These are phyloP conservation scores for Funneliformis geosporum DNA, from an alignment of 192 early-diverging fungal genomes.

Conservation along the genomic window DNA sequence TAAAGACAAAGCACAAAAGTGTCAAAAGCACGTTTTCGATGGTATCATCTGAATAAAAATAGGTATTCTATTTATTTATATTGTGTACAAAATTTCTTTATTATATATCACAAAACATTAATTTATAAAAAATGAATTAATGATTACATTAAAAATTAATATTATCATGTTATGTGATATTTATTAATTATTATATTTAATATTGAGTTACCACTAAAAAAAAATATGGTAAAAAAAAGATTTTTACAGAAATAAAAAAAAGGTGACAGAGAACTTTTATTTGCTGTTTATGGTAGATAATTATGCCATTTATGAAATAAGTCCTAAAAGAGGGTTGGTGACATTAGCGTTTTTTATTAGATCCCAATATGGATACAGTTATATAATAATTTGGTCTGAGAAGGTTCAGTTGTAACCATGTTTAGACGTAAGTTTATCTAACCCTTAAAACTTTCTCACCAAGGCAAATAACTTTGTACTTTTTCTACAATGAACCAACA, in stretches of 20 bases:
- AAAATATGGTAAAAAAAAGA: no score
- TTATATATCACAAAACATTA: not conserved
- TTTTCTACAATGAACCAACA: no score
- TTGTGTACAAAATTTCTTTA: not conserved
- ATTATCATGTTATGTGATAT: no score
- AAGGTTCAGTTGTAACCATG: not conserved
- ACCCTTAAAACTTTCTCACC: not conserved
- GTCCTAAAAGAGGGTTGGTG: no score
- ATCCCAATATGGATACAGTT: not conserved
- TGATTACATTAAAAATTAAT: no score
- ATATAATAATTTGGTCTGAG: not conserved
- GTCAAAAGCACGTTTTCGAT: not conserved
- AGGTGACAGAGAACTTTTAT: no score
- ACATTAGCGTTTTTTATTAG: not conserved
- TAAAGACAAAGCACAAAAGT: no score
- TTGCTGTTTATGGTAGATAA: no score
- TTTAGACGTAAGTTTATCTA: not conserved
- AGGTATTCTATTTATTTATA: not conserved
- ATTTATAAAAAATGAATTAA: not conserved
- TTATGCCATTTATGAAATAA: no score
- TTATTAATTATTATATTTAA: no score
- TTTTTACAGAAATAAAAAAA: no score
- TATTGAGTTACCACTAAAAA: no score
- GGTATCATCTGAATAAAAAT: not conserved
- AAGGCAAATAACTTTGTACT: not conserved